Base-by-base conservation (phyloP, 192 early-diverging fungal species). In the Jimgerdemannia lactiflua region DNA sequence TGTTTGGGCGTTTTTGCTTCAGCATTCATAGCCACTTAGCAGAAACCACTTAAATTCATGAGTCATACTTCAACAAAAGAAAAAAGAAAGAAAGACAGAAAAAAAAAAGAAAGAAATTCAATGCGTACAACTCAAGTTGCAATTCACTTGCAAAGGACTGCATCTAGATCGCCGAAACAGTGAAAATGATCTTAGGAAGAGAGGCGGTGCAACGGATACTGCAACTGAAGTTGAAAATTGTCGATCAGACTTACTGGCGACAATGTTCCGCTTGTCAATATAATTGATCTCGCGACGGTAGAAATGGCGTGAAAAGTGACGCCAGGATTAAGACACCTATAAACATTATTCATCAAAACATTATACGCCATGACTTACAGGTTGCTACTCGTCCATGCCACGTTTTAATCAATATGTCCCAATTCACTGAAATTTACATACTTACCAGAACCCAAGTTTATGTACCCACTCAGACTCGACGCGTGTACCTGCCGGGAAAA, bases 221-320 rank as follows among this genome's bases (percentile, higher is more conserved):
- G 64, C 40, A 20, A n/a, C n/a, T n/a, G n/a, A n/a, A n/a, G n/a
- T n/a, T n/a, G n/a, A n/a, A n/a, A 29, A 29, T 29, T 29, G 1
- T 29, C 29, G 29, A 29, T 29, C 29, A 29, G 29, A 79, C 84
- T 75, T 77, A 79, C 74, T 3, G 91, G 91, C 41, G 91, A 91
- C n/a, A 92, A 82, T 10, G 91, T 92, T 43, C 91, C 91, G 74
- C 89, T 90, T 20, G 89, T 91, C 43, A 92, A 67, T 4, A 92
- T 76, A 18, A 92, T 80, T 0, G 90, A 86, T 8, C 84, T 82
- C 0, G 87, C 72, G n/a, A 73, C 17, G 1, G 73, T 63, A 0
- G 86, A 74, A 8, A 90, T 78, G 43, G 87, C 80, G 3, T 64
- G 64, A 76, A 86, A 86, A 41, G 77, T 76, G 29, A 82, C 65